Percentiles rank a stretch among this genome's conserved stretches.
Evolutionary conservation across 805 yeast species (phyloP).

Genomic region (Yueomyces sinensis): DNA sequence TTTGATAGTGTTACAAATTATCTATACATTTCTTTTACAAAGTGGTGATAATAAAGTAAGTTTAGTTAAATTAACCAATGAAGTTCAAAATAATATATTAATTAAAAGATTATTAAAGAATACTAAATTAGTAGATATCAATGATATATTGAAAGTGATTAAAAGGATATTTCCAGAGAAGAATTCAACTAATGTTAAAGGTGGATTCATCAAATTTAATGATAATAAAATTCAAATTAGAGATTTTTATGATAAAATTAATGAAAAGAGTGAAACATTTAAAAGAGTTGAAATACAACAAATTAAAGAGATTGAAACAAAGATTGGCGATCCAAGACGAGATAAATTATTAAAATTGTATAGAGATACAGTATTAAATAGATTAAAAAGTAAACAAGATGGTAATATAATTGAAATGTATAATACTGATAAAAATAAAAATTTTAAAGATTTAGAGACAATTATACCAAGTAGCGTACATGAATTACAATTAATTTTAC

Average conservation of each 20-base stretch:
- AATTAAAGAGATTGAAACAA: conserved; percentile 7
- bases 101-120: conserved; percentile 12
- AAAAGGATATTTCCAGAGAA: conserved; percentile 14
- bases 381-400: conserved; percentile 15
- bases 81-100: conserved; percentile 19
- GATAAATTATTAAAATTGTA: conserved; percentile 20
- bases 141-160: conserved; percentile 20
- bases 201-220: background rate
- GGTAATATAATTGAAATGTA: conserved; percentile 10
- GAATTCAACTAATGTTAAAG: background rate
- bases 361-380: conserved; percentile 22
- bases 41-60: conserved; percentile 12
- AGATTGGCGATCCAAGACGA: conserved; percentile 14
- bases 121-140: conserved; percentile 17
- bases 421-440: conserved; percentile 4
- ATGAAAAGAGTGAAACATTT: background rate
- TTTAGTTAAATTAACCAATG: conserved; percentile 21
- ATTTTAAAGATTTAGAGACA: conserved; percentile 8
- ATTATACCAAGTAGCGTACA: conserved; percentile 21
- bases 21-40: conserved; percentile 12
- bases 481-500: conserved; percentile 20
- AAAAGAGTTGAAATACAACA: conserved; percentile 6
- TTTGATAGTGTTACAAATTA: conserved; percentile 20
- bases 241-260: background rate
- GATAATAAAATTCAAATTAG: background rate